Evolutionary conservation across 768 basidiomycete species (phyloP), one percentile per base, ranked within the genome.

Genomic region (Russula virescens): DNA sequence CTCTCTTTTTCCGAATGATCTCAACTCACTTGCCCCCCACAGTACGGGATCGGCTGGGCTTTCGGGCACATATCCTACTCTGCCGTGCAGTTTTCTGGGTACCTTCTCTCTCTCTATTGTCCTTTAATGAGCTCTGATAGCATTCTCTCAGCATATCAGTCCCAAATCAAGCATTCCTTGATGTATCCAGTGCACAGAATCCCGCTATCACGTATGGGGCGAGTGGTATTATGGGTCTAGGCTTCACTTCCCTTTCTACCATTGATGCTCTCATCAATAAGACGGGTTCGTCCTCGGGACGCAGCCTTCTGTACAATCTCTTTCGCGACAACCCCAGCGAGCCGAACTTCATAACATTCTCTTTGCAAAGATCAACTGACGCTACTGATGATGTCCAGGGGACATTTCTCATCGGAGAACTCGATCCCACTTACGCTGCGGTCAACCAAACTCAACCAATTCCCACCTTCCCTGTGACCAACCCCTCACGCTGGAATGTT

Each of bases 41-140:
- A 91, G 89, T 94, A 93, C 73, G 88, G 87, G 51, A 84, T 88
- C 60, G 91, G 91, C 21, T 91, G 87, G 84, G 89, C 88, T 3
- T 76, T 74, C 53, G 91, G 91, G 5, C 70, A 78, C 63, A 76
- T 94, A 34, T 76, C 82, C 3, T 86, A 81, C 71, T 83, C 86
- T 23, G 70, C 81, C 2, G 82, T 85, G 38, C 73, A 81, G 57
- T 92, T 93, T 71, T 83, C 91, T 21, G 84, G 84, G 88, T 91
- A 70, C 66, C 78, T 73, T 13, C 19, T 5, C 51, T 45, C 21
- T 35, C 31, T 54, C 14, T 34, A 21, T 21, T 26, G 35, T 49
- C 16, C 34, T 50, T n/a, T 35, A n/a, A 10, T 40, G 28, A 13
- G 38, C 23, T 40, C 45, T 54, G 25, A 43, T n/a, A 38, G 34